Conservation (phyloP, 2,329 filamentous ascomycete species). For the Gaeumannomyces sp. region DNA sequence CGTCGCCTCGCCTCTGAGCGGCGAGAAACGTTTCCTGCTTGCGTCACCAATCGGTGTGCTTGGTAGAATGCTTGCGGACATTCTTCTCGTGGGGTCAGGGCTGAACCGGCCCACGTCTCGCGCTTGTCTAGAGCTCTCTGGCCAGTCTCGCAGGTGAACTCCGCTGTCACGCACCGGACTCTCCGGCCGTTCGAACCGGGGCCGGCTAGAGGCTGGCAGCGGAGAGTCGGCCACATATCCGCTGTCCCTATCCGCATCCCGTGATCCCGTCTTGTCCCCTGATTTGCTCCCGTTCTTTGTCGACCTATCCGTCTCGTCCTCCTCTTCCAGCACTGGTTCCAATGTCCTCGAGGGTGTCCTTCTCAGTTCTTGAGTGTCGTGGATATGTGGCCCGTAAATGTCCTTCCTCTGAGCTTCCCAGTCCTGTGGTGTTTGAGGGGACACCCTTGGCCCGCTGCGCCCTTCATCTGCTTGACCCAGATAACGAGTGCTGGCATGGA, state of each 20-base stretch:
- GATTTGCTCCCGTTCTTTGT: conserved; percentile 16
- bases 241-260: conserved; percentile 42
- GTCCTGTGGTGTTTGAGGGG: not conserved
- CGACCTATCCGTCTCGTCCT: conserved; percentile 37
- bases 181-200: conserved; percentile 25
- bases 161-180: conserved; percentile 45
- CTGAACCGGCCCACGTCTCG: conserved; percentile 15
- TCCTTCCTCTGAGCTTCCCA: not conserved
- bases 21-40: not conserved
- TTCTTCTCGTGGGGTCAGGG: conserved; percentile 11
- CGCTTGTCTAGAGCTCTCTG: conserved; percentile 25
- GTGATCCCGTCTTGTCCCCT: conserved; percentile 17
- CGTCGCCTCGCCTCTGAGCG: not conserved
- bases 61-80: not conserved
- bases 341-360: conserved; percentile 32
- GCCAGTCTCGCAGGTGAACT: conserved; percentile 45
- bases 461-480: not conserved
- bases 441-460: not conserved
- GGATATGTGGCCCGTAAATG: not conserved
- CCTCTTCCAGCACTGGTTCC: conserved; percentile 46
- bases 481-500: not conserved
- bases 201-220: conserved; percentile 28
- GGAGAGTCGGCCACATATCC: conserved; percentile 42
- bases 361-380: conserved; percentile 1
- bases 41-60: not conserved